Evolutionary conservation across 2,329 filamentous ascomycete species (phyloP), one percentile per base, ranked within the genome.

Genomic region (Fusarium solani-melongenae): DNA sequence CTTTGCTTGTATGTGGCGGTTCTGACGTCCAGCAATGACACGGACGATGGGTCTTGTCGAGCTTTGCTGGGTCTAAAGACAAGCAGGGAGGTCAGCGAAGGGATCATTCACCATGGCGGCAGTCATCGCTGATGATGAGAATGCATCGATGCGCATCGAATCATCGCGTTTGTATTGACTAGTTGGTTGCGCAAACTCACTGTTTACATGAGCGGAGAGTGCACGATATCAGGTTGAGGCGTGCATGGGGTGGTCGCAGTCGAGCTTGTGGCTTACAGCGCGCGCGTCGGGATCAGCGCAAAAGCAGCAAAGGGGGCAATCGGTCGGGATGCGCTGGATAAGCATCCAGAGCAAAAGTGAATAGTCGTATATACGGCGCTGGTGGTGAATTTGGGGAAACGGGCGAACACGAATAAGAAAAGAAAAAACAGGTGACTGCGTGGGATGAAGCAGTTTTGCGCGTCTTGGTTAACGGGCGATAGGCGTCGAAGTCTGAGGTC

Each of bases 181-280:
- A 8, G 39, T 71, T 62, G 33, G 39, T 22, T 55, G 64, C 59
- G 56, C 44, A 63, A 67, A 73, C 76, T 68, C 55, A 78, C 76
- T 62, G 58, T 76, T 64, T 70, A 74, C 69, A 71, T 73, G 56
- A 46, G 68, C 67, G 67, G 67, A 39, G 63, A 64, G 61, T 74
- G 69, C 76, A 78, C 73, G 72, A 72, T 74, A 70, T 77, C 67
- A 77, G 44, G 65, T 70, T 62, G 59, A 69, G 67, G 66, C 66
- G 76, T 78, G 75, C 76, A 78, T 78, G 72, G 75, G 69, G 67
- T 75, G 65, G 76, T 77, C 67, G 76, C 74, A 75, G 67, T 68
- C 61, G 62, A 74, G 61, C 68, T 59, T 67, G 67, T 75, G 70
- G 74, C 75, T 76, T 73, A 74, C 66, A 74, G 71, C 62, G 72